Conservation (phyloP, 1,284 basidiomycete genomes). For the Leccinum angustisporum region DNA sequence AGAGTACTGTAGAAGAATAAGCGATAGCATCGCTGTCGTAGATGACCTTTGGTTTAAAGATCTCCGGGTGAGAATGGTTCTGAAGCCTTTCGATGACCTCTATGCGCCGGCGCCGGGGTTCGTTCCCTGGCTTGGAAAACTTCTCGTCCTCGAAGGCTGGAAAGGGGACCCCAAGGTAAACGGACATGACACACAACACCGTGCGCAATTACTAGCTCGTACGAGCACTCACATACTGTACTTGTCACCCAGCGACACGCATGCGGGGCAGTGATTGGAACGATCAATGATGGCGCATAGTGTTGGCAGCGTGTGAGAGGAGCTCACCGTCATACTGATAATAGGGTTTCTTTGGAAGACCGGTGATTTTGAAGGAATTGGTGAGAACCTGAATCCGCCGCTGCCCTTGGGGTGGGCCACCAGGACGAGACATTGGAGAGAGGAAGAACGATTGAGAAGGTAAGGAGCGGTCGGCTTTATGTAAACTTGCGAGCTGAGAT, state of each 20-base stretch:
- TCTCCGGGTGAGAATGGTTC: constrained; percentile 19
- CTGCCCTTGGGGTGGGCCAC: constrained; percentile 12
- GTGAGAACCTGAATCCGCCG: constrained; percentile 20
- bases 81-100: constrained; percentile 39
- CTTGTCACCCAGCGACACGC: not conserved
- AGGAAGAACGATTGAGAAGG: constrained; percentile 3
- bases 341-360: constrained; percentile 32
- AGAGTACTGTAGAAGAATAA: constrained; percentile 32
- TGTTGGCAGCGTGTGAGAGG: not conserved
- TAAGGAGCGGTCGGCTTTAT: constrained; percentile 1
- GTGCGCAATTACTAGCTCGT: not conserved
- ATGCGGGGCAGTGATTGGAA: constrained; percentile 7
- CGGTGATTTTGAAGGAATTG: constrained; percentile 31
- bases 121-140: not conserved
- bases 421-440: constrained; percentile 22
- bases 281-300: constrained; percentile 3
- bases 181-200: constrained; percentile 7
- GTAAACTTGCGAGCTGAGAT: constrained; percentile 17
- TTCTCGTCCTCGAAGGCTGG: constrained; percentile 22
- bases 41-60: constrained; percentile 35
- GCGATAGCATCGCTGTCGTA: constrained; percentile 44
- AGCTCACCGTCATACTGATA: constrained; percentile 42
- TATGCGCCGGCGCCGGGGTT: constrained; percentile 20
- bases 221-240: constrained; percentile 28
- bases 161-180: not conserved